A percentile compares a stretch with the other conserved stretches of the same genome.
These are phyloP conservation scores for Monosporascus sp. DNA, from an alignment of 2,329 filamentous ascomycete species.

Conservation along the genomic window DNA sequence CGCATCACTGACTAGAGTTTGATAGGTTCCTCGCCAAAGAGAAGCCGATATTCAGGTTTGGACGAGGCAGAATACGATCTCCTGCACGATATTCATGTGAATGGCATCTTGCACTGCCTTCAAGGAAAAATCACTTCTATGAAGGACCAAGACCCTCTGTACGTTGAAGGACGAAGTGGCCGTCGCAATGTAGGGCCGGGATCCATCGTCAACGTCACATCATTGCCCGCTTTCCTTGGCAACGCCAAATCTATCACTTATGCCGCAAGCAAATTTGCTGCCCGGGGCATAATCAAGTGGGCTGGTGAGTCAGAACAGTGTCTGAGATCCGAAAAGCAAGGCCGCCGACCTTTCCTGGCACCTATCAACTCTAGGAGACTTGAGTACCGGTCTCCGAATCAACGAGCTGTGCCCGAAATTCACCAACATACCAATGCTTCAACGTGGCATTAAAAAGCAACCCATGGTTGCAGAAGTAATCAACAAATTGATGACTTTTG, in stretches of 20 bases:
- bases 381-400: constrained; percentile 10
- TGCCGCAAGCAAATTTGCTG: constrained; percentile 13
- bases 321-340: neutral
- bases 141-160: constrained; percentile 11
- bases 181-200: constrained; percentile 11
- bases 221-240: constrained; percentile 4
- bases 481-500: constrained; percentile 9
- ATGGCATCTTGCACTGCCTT: constrained; percentile 13
- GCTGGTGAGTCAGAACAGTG: constrained; percentile 5
- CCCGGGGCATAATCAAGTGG: constrained; percentile 10
- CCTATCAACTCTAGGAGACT: constrained; percentile 10
- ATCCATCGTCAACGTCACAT: constrained; percentile 13
- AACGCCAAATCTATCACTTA: constrained; percentile 7
- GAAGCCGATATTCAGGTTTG: constrained; percentile 3
- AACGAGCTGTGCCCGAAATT: constrained; percentile 16
- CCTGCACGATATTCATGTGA: constrained; percentile 13
- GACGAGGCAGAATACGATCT: constrained; percentile 12
- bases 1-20: neutral
- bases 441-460: constrained; percentile 6
- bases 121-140: constrained; percentile 13
- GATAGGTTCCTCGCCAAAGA: constrained; percentile 2
- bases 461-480: constrained; percentile 5
- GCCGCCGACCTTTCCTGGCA: neutral
- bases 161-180: constrained; percentile 8
- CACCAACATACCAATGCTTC: constrained; percentile 12